A percentile compares a stretch with the other conserved stretches of the same genome.
Conservation (phyloP, 305 asterid genomes). For the Caryopteris hybrid region DNA sequence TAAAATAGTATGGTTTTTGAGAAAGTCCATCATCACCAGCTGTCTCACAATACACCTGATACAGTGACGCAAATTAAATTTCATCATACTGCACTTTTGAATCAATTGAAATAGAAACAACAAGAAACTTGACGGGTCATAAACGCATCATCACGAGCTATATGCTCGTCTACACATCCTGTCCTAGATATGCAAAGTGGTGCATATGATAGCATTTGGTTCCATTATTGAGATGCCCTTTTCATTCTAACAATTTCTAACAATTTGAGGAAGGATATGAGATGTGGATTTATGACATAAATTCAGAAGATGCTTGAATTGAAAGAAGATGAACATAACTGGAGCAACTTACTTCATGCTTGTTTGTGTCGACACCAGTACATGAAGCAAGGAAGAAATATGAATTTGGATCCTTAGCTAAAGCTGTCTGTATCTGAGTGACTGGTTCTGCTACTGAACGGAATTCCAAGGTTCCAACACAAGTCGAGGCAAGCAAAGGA, state of each 20-base stretch:
- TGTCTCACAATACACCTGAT: conserved; percentile 73
- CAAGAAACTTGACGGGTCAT: too few relatives aligned
- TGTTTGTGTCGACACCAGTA: conserved; percentile 51
- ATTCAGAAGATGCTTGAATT: neutral
- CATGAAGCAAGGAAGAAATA: conserved; percentile 78
- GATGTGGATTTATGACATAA: neutral
- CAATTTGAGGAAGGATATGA: too few relatives aligned
- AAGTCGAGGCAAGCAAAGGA: conserved; percentile 91
- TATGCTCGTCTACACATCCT: too few relatives aligned
- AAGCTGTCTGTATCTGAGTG: conserved; percentile 78
- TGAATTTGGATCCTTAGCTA: conserved; percentile 85
- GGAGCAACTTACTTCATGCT: conserved; percentile 64
- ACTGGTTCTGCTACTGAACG: conserved; percentile 92
- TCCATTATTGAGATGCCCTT: too few relatives aligned
- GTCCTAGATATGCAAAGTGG: neutral
- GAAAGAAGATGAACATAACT: neutral
- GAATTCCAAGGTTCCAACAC: conserved; percentile 93
- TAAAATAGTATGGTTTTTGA: conserved; percentile 50
- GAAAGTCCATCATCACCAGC: conserved; percentile 34
- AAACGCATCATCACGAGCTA: too few relatives aligned
- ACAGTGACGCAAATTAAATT: neutral
- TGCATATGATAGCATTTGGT: neutral
- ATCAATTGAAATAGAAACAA: too few relatives aligned
- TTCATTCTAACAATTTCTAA: too few relatives aligned
- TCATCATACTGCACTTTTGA: neutral